These are phyloP conservation scores for Diaporthe velutina DNA, from an alignment of 2,329 filamentous ascomycete genomes.

Conservation along the genomic window DNA sequence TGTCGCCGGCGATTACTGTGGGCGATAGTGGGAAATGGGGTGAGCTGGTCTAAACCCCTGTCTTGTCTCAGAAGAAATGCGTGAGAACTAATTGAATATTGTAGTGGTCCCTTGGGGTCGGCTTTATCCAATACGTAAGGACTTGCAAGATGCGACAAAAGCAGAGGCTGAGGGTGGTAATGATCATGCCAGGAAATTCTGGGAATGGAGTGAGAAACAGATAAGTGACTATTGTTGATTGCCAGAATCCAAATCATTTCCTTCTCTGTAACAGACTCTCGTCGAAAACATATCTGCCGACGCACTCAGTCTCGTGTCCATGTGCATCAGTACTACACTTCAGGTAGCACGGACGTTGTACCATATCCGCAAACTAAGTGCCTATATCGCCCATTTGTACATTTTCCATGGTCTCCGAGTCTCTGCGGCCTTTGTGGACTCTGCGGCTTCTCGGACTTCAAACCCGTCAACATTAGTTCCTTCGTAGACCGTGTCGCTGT, in stretches of 20 bases:
- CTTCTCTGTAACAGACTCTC: neutral
- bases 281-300: neutral
- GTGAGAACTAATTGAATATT: neutral
- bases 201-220: slow-evolving; percentile 57
- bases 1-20: slow-evolving; percentile 50
- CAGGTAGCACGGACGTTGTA: neutral
- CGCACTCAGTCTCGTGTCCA: neutral
- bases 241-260: neutral
- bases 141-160: slow-evolving; percentile 47
- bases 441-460: neutral
- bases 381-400: neutral
- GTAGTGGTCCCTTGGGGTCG: slow-evolving; percentile 55
- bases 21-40: slow-evolving; percentile 44
- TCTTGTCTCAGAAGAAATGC: neutral
- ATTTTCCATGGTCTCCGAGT: neutral
- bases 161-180: slow-evolving; percentile 53
- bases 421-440: too few species aligned
- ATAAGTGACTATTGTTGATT: slow-evolving; percentile 41
- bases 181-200: slow-evolving; percentile 52
- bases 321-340: neutral
- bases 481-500: neutral
- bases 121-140: slow-evolving; percentile 48
- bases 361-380: neutral
- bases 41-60: slow-evolving; percentile 20
- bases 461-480: neutral